phyloP scores from a whole-genome alignment of 225 moss, liverwort and hornwort genomes.

The Pseudoscleropodium purum region DNA sequence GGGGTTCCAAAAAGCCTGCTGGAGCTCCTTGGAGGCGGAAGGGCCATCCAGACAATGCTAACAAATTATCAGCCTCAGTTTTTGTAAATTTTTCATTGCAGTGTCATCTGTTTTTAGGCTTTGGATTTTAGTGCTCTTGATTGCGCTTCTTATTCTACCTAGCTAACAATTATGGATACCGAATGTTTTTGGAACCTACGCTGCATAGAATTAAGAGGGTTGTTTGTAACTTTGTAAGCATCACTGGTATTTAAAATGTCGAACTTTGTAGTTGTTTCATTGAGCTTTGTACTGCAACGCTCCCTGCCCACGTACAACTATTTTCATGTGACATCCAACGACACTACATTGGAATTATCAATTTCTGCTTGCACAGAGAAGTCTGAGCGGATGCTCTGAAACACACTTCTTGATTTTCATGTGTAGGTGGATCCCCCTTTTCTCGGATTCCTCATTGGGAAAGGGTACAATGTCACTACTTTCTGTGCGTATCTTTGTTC shows the following conservation, averaged over 20 bases:
- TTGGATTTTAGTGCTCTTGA: neutral
- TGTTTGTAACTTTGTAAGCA: neutral
- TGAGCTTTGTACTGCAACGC: neutral
- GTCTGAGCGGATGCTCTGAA: neutral
- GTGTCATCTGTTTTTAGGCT: neutral
- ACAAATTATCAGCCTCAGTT: slow-evolving; percentile 10
- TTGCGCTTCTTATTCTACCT: neutral
- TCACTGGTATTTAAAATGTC: neutral
- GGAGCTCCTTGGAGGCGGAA: neutral
- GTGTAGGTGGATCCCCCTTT: slow-evolving; percentile 46
- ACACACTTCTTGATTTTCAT: neutral
- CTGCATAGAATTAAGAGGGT: neutral
- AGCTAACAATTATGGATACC: neutral
- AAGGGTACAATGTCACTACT: slow-evolving; percentile 37
- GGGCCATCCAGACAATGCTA: neutral
- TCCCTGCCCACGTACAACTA: neutral
- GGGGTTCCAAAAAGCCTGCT: neutral
- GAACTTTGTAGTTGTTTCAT: neutral
- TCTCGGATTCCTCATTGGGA: slow-evolving; percentile 60
- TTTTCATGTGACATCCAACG: neutral
- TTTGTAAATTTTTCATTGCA: slow-evolving; percentile 3
- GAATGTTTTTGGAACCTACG: neutral
- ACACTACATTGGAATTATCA: neutral
- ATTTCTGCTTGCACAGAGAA: neutral
- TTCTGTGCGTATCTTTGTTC: neutral